phyloP scores from a whole-genome alignment of 2,329 filamentous ascomycete species.

The Chaetomium strumarium region DNA sequence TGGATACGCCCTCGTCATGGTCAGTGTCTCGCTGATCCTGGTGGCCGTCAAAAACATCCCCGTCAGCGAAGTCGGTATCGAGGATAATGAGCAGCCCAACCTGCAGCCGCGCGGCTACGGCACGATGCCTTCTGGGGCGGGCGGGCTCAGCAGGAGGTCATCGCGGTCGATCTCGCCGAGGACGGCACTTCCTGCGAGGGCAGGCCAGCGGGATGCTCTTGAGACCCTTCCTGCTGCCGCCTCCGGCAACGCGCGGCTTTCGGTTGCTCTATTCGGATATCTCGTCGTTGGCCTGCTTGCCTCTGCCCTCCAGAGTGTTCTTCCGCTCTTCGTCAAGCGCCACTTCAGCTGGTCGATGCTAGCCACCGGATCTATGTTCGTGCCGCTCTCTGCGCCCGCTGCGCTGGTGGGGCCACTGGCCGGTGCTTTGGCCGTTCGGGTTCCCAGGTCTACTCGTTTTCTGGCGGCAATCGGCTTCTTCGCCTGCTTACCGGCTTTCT shows the following conservation, averaged over 20 bases:
- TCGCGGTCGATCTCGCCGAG: constrained; percentile 17
- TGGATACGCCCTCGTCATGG: constrained; percentile 19
- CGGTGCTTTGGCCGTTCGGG: constrained; percentile 9
- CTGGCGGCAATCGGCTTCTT: constrained; percentile 18
- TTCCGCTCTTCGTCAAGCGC: constrained; percentile 20
- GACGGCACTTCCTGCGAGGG: background rate
- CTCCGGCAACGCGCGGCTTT: constrained; percentile 13
- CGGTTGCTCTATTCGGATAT: constrained; percentile 20
- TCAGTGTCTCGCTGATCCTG: constrained; percentile 12
- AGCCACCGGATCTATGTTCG: constrained; percentile 16
- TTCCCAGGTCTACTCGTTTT: constrained; percentile 18
- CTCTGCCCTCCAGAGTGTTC: constrained; percentile 21
- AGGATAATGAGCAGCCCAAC: background rate
- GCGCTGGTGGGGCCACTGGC: constrained; percentile 17
- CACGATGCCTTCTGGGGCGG: constrained; percentile 9
- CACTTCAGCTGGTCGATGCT: constrained; percentile 18
- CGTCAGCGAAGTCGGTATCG: background rate
- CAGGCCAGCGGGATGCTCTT: constrained; percentile 5
- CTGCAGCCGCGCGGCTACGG: constrained; percentile 17
- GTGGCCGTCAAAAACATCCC: constrained; percentile 3
- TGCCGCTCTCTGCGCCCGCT: constrained; percentile 21
- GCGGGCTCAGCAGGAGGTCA: background rate
- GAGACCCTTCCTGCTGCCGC: background rate
- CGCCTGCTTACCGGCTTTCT: constrained; percentile 17
- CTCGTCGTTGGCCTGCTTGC: constrained; percentile 17